Conservation (phyloP, 75 land plant genomes). For the Pinus albicaulis region DNA sequence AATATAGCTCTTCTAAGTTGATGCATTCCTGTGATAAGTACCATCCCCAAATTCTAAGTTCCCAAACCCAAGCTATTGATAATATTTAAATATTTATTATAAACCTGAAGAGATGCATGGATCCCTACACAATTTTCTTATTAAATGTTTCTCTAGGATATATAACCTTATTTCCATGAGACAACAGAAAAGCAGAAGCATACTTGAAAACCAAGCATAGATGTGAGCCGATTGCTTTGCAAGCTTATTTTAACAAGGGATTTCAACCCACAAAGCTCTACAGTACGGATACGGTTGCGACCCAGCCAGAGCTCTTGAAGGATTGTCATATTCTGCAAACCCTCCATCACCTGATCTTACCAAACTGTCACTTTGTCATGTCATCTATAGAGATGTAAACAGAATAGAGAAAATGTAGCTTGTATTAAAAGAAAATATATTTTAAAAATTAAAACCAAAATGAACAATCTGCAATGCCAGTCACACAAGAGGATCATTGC, state of each 20-base stretch:
- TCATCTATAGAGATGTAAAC: slow-evolving; percentile 1
- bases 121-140: neutral
- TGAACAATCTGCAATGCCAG: neutral
- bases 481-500: neutral
- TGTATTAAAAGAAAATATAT: neutral
- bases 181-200: slow-evolving; percentile 7
- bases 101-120: neutral
- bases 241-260: slow-evolving; percentile 79
- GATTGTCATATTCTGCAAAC: slow-evolving; percentile 57
- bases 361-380: neutral
- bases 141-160: neutral
- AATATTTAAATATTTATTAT: neutral
- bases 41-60: neutral
- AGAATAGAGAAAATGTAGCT: neutral
- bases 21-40: slow-evolving; percentile 65
- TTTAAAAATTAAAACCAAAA: neutral
- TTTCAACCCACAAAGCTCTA: slow-evolving; percentile 87
- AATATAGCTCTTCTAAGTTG: slow-evolving; percentile 84
- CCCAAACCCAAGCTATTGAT: neutral
- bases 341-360: slow-evolving; percentile 77
- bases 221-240: slow-evolving; percentile 94
- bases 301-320: slow-evolving; percentile 96
- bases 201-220: slow-evolving; percentile 90
- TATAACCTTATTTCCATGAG: neutral
- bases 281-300: slow-evolving; percentile 72